Base-by-base conservation (phyloP, 495 filamentous ascomycete species). In the Tuber calosporum region DNA sequence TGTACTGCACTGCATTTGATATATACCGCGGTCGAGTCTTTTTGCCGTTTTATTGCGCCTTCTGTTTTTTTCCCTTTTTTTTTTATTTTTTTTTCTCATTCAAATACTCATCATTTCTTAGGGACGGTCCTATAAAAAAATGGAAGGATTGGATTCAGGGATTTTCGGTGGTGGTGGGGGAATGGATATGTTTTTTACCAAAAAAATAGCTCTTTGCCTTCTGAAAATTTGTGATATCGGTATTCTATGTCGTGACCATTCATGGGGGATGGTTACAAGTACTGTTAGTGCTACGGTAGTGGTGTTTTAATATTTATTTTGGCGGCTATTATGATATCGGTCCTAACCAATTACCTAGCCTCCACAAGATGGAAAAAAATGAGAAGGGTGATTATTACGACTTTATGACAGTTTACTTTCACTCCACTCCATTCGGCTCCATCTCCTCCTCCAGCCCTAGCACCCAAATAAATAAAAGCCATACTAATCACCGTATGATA, bases 71-170 rank as follows among this genome's bases (percentile, higher is more conserved):
- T n/a, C n/a, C n/a, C 19, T 43, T 53, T 53, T 26, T 26, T 9
- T 26, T 53, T 53, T 53, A n/a, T 43, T 43, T 53, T 53, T 26
- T 26, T 9, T 26, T 53, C n/a, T 53, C 53, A 62, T 62, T 15
- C 26, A 15, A 30, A 62, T 62, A 62, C 34, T 62, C 48, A 62
- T 62, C 53, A 62, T 62, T 62, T 62, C 26, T 62, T 62, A 62
- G 53, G 53, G 53, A 34, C 53, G 53, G 53, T 34, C 30, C 34
- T 62, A 62, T 26, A 62, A 62, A 62, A 62, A 62, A 62, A 17
- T 34, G 53, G 26, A 34, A 34, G 53, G 53, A 34, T 62, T 62
- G 53, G 26, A 62, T 62, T 26, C n/a, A n/a, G 22, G 22, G 45
- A 58, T 58, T 58, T 58, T 34, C 5, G 42, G 4, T 4, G 26